Conservation (phyloP, 2,329 filamentous ascomycete genomes). For the Alternaria triticimaculans region DNA sequence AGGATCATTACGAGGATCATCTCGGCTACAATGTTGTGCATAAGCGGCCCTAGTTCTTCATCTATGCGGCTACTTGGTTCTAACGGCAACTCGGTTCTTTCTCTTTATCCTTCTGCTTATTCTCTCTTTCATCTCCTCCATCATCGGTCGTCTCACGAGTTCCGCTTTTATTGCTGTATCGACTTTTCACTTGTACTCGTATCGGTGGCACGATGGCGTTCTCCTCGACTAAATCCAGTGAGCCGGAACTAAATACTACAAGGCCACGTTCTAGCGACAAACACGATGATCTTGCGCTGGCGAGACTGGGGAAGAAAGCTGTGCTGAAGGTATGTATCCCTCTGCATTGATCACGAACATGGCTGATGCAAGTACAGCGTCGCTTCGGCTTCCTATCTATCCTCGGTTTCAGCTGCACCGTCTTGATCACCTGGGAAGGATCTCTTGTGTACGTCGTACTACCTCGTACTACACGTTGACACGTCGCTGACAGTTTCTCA, state of each 20-base stretch:
- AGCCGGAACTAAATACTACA: conserved; percentile 18
- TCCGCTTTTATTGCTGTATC: not conserved
- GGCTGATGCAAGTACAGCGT: conserved; percentile 18
- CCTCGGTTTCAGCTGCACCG: conserved; percentile 36
- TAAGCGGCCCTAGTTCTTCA: not conserved
- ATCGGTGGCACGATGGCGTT: conserved; percentile 16
- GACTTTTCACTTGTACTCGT: not conserved
- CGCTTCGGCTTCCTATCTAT: conserved; percentile 37
- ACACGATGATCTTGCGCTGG: conserved; percentile 28
- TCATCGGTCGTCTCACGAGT: not conserved
- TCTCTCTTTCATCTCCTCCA: not conserved
- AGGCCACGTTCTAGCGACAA: conserved; percentile 11
- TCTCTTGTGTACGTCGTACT: conserved; percentile 27
- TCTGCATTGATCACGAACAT: not conserved
- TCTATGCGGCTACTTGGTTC: conserved; percentile 4
- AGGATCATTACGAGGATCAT: conserved; percentile 3
- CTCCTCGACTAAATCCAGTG: conserved; percentile 13
- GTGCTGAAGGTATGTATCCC: conserved; percentile 25
- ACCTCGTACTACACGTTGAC: not conserved
- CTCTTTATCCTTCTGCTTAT: not conserved
- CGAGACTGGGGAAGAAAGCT: conserved; percentile 31
- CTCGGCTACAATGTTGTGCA: conserved; percentile 7
- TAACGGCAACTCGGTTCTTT: not conserved
- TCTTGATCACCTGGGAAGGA: conserved; percentile 40
- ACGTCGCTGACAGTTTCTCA: conserved; percentile 14